Base-by-base conservation (phyloP, 1,284 basidiomycete species). In the Cryptococcus floricola region DNA sequence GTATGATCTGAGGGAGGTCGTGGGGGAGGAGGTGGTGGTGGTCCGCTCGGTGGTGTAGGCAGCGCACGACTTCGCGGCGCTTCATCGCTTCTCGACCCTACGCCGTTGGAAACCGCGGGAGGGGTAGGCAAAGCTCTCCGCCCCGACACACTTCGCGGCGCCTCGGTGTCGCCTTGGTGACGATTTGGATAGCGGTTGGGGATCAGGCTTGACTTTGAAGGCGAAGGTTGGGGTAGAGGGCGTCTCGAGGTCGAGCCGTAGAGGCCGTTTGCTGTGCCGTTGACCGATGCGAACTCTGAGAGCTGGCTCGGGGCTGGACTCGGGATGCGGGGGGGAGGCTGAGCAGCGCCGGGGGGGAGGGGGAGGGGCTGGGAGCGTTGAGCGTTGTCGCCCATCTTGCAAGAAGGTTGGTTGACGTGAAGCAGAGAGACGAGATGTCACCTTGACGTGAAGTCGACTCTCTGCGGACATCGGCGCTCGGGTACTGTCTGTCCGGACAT, bases 221-320 rank as follows among this genome's bases (percentile, higher is more conserved):
- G 62, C 50, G 62, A 62, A 50, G 57, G 31, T 10, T 34, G 31
- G 16, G 64, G 64, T 4, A 66, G 50, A 10, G 60, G 64, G 13
- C 62, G 54, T n/a, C 62, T 50, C 5, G 38, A 39, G 5, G 52
- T 18, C 14, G 59, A 52, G 23, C 53, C 49, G n/a, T 34, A 34
- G 57, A 54, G 27, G 39, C 34, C 16, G 57, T 31, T 18, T 48
- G 28, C 39, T 7, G 49, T 31, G 52, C 9, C 41, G 41, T 14
- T 38, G 42, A 31, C 49, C 46, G 5, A 34, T 34, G 31, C 27
- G 25, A 10, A 54, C 18, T 6, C 42, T 50, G 37, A 50, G 47
- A 43, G 48, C 43, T 18, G 47, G 34, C 19, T 51, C 41, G 12
- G 54, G 34, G 10, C 28, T 39, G 18, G 44, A 5, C 31, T 34